Percentiles rank a stretch among this genome's conserved stretches.
These are phyloP conservation scores for Ophiocordyceps camponoti-leonardi DNA, from an alignment of 2,329 filamentous ascomycete species.

Conservation along the genomic window DNA sequence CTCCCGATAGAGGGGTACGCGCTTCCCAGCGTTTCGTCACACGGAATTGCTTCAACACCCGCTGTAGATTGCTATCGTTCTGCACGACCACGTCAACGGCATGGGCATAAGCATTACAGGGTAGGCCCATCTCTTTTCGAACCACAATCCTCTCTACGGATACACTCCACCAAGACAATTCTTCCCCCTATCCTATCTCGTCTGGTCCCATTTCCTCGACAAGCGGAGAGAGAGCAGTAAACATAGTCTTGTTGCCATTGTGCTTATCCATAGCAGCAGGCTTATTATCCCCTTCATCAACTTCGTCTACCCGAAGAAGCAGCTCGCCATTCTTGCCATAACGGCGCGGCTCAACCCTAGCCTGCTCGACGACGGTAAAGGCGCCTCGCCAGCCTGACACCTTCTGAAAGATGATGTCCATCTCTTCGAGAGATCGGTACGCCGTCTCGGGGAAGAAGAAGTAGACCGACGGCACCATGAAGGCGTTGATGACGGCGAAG, in stretches of 20 bases:
- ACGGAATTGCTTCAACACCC: not conserved
- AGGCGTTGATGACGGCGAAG: slow-evolving; percentile 47
- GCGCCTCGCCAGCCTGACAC: slow-evolving; percentile 23
- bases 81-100: not conserved
- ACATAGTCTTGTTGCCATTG: slow-evolving; percentile 9
- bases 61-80: not conserved
- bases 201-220: not conserved
- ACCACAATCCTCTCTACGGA: too few species aligned
- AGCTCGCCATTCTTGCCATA: slow-evolving; percentile 44
- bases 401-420: slow-evolving; percentile 47
- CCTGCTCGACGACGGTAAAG: slow-evolving; percentile 18
- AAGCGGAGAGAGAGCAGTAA: not conserved
- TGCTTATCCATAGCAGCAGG: slow-evolving; percentile 12
- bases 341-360: slow-evolving; percentile 29
- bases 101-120: too few species aligned
- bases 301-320: slow-evolving; percentile 27
- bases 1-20: too few species aligned
- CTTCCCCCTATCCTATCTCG: not conserved
- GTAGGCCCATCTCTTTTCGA: too few species aligned
- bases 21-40: too few species aligned
- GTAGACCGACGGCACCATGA: slow-evolving; percentile 39
- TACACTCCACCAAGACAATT: too few species aligned
- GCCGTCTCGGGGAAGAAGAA: slow-evolving; percentile 50
- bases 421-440: slow-evolving; percentile 46
- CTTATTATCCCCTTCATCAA: slow-evolving; percentile 18